These are phyloP conservation scores for Suillus subaureus DNA, from an alignment of 768 basidiomycete genomes.

Conservation along the genomic window DNA sequence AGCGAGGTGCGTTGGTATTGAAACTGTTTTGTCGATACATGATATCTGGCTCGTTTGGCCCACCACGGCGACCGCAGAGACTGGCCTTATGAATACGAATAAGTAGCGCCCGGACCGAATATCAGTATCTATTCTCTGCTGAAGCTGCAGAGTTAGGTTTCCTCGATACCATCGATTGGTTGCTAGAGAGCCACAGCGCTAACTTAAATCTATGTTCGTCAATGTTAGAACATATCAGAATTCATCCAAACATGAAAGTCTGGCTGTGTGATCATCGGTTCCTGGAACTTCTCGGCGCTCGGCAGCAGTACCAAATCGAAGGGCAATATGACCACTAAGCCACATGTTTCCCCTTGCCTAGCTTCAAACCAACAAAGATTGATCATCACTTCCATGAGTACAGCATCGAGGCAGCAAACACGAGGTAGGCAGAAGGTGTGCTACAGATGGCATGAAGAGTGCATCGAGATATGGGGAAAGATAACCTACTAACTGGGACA, in stretches of 20 bases:
- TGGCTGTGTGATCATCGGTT: neutral
- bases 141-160: constrained; percentile 1
- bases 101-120: constrained; percentile 3
- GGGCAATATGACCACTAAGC: neutral
- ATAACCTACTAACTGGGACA: neutral
- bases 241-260: neutral
- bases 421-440: constrained; percentile 1
- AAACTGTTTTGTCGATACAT: neutral
- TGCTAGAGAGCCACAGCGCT: neutral
- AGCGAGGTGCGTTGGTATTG: neutral
- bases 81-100: neutral
- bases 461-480: neutral
- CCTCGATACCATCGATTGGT: constrained; percentile 2
- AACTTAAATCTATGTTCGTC: constrained; percentile 1
- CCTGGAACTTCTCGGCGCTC: constrained; percentile 6
- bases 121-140: neutral
- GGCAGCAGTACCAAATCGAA: neutral
- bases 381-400: neutral
- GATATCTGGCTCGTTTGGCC: neutral
- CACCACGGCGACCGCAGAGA: neutral
- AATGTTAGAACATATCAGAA: neutral
- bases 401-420: constrained; percentile 3
- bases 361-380: neutral
- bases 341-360: neutral
- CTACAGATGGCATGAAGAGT: neutral